phyloP scores from a whole-genome alignment of 1,139 yeast species.

The Candida albicans region DNA sequence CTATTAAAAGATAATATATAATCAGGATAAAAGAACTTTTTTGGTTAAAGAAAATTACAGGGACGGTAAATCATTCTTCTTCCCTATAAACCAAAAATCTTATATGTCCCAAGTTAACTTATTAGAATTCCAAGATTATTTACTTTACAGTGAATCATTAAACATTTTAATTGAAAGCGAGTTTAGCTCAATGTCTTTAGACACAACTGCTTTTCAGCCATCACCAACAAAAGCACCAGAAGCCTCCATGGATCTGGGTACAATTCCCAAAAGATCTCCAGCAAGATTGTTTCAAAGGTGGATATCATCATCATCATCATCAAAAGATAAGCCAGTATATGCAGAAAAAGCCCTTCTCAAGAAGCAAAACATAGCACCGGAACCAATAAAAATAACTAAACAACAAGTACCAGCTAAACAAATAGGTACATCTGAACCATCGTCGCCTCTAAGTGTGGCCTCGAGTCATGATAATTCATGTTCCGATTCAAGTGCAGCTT shows the following conservation, averaged over 20 bases:
- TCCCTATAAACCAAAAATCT: background rate
- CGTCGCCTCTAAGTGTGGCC: constrained; percentile 7
- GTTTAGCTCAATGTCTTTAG: background rate
- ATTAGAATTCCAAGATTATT: constrained; percentile 12
- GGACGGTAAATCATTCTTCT: no score
- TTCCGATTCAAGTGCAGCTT: constrained; percentile 1
- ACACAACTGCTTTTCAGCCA: constrained; percentile 1
- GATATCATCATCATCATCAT: constrained; percentile 3
- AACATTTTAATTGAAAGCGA: constrained; percentile 2
- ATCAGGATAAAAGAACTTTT: background rate
- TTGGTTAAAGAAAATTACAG: background rate
- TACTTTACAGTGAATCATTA: constrained; percentile 5
- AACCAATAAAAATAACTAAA: background rate
- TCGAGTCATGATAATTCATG: background rate
- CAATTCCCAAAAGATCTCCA: constrained; percentile 22
- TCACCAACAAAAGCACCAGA: constrained; percentile 3
- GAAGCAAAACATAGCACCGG: background rate
- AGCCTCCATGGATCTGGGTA: constrained; percentile 2
- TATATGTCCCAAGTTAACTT: constrained; percentile 7
- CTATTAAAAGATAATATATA: no score
- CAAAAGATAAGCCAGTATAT: background rate
- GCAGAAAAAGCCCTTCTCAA: background rate
- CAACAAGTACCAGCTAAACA: background rate
- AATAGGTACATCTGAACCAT: constrained; percentile 1
- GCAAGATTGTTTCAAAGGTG: constrained; percentile 15